Base-by-base conservation (phyloP, 2,329 filamentous ascomycete species). In the Monosporascus sp. region DNA sequence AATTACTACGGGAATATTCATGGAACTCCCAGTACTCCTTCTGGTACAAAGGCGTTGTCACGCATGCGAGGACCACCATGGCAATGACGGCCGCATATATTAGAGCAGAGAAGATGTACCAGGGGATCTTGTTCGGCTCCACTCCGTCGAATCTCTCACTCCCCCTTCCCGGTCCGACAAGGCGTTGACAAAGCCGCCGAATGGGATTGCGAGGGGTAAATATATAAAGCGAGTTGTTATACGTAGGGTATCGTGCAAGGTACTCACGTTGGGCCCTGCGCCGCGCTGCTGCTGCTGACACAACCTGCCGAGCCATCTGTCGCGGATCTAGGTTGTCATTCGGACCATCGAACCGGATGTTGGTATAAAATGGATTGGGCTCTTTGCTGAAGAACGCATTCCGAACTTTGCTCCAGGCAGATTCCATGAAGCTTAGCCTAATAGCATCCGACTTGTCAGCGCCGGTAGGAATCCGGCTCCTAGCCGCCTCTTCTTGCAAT, bases 1-100 rank as follows among this genome's bases (percentile, higher is more conserved):
- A 99, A 65, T 93, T 94, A 54, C 78, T 79, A 46, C 82, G 74
- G 54, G 77, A 84, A 65, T 84, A 84, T 1, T 71, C 66, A 54
- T 78, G 71, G 44, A 70, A 75, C 51, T 81, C 69, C 63, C 92
- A 93, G 66, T 97, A 95, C 61, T 91, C 80, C 67, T 88, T 91
- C 68, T 99, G 94, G 67, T 95, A 99, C 17, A 99, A 76, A 0
- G 94, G 94, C 1, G 94, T 99, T 1, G 92, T 96, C 49, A 97
- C 79, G 66, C 93, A 99, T 31, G 94, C 94, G 50, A 99, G 80
- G 45, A 97, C 73, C n/a, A 99, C 94, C 95, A 99, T 99, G 49
- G 91, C 89, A 43, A 97, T 89, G 58, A 99, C 97, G 15, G 90
- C 88, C 24, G 88, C 85, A 68, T 99, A 99, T 52, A 97, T 89